Conservation (phyloP, 306 rosid genomes). For the Vachellia pachyceras region DNA sequence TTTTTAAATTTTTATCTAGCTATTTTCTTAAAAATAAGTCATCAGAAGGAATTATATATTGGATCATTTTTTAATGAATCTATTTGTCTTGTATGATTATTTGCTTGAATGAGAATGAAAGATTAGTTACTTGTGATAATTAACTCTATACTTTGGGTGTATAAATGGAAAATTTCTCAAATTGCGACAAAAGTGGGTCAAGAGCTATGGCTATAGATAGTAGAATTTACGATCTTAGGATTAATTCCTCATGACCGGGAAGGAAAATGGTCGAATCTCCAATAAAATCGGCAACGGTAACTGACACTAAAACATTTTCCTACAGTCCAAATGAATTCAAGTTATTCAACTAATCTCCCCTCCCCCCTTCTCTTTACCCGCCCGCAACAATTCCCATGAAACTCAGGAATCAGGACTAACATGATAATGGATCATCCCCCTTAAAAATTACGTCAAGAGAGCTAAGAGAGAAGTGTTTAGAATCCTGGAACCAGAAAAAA, state of each 20-base stretch:
- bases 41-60: not conserved
- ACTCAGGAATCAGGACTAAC: not conserved
- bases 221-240: not conserved
- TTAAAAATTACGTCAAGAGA: not conserved
- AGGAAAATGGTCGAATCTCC: conserved; percentile 10
- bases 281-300: not conserved
- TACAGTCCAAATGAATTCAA: not conserved
- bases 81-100: not conserved
- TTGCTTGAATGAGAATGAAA: not conserved
- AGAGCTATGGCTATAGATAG: not conserved
- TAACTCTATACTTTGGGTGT: not conserved
- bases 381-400: not conserved
- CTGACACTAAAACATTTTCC: not conserved
- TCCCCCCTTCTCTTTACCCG: not conserved
- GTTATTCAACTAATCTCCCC: too few species aligned
- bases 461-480: not conserved
- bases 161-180: not conserved
- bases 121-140: conserved; percentile 9
- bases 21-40: not conserved
- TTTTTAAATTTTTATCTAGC: too few species aligned
- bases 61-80: conserved; percentile 11
- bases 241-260: not conserved
- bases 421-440: not conserved
- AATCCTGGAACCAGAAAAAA: not conserved
- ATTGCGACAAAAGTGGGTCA: not conserved